phyloP scores from a whole-genome alignment of 371 early-diverging fungal species.

The Apophysomyces variabilis region DNA sequence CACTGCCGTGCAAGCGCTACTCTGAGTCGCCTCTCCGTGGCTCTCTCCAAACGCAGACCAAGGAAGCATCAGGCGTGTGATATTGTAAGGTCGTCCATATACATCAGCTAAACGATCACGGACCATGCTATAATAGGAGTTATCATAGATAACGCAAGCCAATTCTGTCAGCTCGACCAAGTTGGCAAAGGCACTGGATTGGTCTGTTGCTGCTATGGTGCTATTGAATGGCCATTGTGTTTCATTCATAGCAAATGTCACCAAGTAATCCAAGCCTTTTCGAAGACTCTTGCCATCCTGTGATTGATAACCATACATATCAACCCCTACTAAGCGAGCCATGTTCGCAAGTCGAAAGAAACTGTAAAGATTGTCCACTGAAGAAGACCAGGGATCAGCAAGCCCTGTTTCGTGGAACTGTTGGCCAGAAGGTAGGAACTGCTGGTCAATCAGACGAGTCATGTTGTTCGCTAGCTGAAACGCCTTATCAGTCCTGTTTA shows the following conservation, averaged over 20 bases:
- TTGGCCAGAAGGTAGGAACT: slow-evolving; percentile 36
- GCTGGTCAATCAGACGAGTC: slow-evolving; percentile 30
- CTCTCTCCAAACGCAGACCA: slow-evolving; percentile 21
- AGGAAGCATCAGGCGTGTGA: slow-evolving; percentile 27
- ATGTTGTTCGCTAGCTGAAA: slow-evolving; percentile 16
- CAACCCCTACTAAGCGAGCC: slow-evolving; percentile 30
- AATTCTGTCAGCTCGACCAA: slow-evolving; percentile 44
- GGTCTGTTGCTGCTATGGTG: slow-evolving; percentile 19
- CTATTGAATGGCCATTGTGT: slow-evolving; percentile 52
- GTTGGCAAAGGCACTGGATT: slow-evolving; percentile 22
- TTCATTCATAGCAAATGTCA: slow-evolving; percentile 39
- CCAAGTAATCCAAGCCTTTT: slow-evolving; percentile 52
- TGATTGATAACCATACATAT: slow-evolving; percentile 41
- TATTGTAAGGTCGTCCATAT: slow-evolving; percentile 25
- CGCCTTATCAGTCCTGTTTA: slow-evolving; percentile 35
- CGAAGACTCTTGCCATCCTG: slow-evolving; percentile 44
- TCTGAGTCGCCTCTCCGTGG: background rate
- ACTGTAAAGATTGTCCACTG: slow-evolving; percentile 45
- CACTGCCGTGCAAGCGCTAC: no score
- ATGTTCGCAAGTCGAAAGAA: slow-evolving; percentile 42
- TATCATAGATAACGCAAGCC: slow-evolving; percentile 49
- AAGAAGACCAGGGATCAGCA: slow-evolving; percentile 47
- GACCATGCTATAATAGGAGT: slow-evolving; percentile 26
- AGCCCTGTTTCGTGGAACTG: slow-evolving; percentile 43
- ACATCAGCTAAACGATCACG: slow-evolving; percentile 11